These are phyloP conservation scores for Coemansia sp. DNA, from an alignment of 192 early-diverging fungal genomes.

Conservation along the genomic window DNA sequence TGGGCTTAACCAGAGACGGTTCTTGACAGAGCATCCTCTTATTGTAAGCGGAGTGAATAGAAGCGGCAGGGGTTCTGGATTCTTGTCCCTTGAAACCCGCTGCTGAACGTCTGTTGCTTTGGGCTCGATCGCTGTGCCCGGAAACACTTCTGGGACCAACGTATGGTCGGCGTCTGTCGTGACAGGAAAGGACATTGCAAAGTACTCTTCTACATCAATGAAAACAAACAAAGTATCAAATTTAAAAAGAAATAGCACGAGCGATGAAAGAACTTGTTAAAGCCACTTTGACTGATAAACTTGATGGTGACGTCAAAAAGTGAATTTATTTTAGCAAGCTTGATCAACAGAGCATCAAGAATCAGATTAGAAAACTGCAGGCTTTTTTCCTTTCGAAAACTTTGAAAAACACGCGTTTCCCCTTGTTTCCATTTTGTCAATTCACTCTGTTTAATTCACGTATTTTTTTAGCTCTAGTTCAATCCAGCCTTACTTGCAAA, in stretches of 20 bases:
- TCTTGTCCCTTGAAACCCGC: slow-evolving; percentile 15
- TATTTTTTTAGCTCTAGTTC: not conserved
- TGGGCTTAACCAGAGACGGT: slow-evolving; percentile 77
- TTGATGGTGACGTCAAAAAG: too few relatives aligned
- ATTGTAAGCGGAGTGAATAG: slow-evolving; percentile 72
- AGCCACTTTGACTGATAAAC: too few relatives aligned
- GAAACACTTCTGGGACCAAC: slow-evolving; percentile 64
- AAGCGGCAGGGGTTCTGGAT: slow-evolving; percentile 28
- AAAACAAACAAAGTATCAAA: too few relatives aligned
- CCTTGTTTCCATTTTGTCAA: not conserved
- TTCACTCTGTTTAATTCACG: not conserved
- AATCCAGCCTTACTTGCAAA: not conserved
- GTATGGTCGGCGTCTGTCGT: slow-evolving; percentile 51
- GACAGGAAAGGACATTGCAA: slow-evolving; percentile 7
- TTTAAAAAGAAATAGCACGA: not conserved
- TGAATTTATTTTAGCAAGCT: too few relatives aligned
- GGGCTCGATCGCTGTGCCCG: slow-evolving; percentile 37
- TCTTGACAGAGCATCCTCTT: slow-evolving; percentile 68
- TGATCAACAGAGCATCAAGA: too few relatives aligned
- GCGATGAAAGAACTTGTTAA: not conserved
- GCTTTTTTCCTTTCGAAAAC: not conserved
- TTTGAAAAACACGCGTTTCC: not conserved
- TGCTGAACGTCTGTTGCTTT: slow-evolving; percentile 33
- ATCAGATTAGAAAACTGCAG: too few relatives aligned
- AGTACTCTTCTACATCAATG: slow-evolving; percentile 66